Evolutionary conservation across 2,329 filamentous ascomycete genomes (phyloP), one percentile per base, ranked within the genome.

Genomic region (Hypoxylon sp.): DNA sequence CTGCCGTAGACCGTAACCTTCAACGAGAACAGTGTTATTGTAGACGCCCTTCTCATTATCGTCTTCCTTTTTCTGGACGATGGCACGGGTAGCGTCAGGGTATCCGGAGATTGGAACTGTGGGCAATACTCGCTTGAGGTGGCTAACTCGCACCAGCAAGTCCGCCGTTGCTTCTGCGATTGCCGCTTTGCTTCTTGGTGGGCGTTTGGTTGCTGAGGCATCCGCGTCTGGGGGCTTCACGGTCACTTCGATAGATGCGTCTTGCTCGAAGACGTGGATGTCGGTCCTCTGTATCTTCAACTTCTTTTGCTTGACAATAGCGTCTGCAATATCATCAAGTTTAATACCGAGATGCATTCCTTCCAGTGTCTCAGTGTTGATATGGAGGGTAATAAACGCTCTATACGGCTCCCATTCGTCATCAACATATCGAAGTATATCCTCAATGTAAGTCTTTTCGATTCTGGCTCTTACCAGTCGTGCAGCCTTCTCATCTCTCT

Each of bases 401-500:
- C 89, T 88, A 45, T 90, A 88, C 0, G 87, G 86, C n/a, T 91
- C 90, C 93, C 94, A 98, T 70, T 93, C 91, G 72, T 98, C 94
- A 75, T 97, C 93, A 32, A 98, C 88, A 73, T 89, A 96, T 52
- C 87, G 86, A 64, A 97, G 88, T 46, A 92, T 85, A 75, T 99
- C 96, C 17, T 90, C 89, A 11, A 99, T 84, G 74, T 90, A 98
- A 0, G 95, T 98, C 85, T 98, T 97, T 79, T 98, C 95, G 62
- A 99, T 97, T 49, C 94, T 90, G 14, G 91, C 93, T 80, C 98
- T 97, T 72, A 97, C 95, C 43, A 97, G 90, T 32, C 91, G 90
- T n/a, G 95, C 96, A 1, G 92, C 93, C 71, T 90, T 87, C 60
- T 96, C 89, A 71, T 91, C 88, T 60, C 87, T 83, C 66, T 90